Evolutionary conservation across 2,329 filamentous ascomycete species (phyloP).

Genomic region (Neonectria magnoliae): DNA sequence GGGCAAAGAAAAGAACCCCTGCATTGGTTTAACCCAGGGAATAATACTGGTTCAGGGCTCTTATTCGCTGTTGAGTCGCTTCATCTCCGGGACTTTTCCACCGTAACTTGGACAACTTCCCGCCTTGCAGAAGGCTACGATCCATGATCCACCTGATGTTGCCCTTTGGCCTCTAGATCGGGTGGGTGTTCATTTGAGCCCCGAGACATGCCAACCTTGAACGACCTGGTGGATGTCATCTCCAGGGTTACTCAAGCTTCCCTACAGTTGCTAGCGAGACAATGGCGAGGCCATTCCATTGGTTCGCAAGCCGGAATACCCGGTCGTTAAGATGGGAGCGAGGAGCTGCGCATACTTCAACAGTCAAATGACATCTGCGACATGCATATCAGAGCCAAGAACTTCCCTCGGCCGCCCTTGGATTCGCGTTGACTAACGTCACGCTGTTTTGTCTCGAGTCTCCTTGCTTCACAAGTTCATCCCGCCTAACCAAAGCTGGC

Average conservation of each 20-base stretch:
- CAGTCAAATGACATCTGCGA: not conserved
- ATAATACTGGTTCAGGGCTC: not conserved
- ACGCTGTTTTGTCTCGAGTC: slow-evolving; percentile 36
- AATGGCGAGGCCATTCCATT: not conserved
- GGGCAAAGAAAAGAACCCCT: not conserved
- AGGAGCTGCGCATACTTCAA: not conserved
- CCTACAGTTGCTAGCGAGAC: slow-evolving; percentile 6
- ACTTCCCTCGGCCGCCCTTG: not conserved
- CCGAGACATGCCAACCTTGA: slow-evolving; percentile 32
- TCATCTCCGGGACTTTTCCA: slow-evolving; percentile 31
- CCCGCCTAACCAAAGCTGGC: slow-evolving; percentile 38
- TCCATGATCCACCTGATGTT: slow-evolving; percentile 29
- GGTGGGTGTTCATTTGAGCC: slow-evolving; percentile 14
- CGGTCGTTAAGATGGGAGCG: not conserved
- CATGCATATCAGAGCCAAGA: not conserved
- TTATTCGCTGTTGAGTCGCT: not conserved
- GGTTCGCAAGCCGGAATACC: not conserved
- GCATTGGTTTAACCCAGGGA: not conserved
- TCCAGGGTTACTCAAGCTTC: slow-evolving; percentile 1
- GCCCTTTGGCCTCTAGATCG: slow-evolving; percentile 7
- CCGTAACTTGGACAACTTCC: slow-evolving; percentile 24
- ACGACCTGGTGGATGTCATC: not conserved
- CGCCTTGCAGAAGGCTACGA: slow-evolving; percentile 38
- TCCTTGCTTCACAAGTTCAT: slow-evolving; percentile 38
- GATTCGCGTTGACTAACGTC: not conserved